Conservation (phyloP, 805 yeast genomes). For the Yamadazyma akitaensis region DNA sequence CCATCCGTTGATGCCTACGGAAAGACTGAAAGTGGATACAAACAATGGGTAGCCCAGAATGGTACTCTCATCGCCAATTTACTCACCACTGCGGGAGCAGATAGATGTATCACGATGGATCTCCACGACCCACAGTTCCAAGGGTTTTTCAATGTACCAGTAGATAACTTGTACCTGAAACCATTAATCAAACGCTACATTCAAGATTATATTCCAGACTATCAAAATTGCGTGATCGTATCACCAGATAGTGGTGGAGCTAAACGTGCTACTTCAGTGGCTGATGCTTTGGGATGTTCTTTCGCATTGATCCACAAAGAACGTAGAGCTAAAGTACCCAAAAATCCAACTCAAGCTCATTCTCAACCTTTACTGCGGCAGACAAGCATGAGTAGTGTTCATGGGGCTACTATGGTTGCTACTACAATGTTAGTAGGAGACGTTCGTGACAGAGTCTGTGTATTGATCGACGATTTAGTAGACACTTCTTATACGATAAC, state of each 20-base stretch:
- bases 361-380: constrained; percentile 12
- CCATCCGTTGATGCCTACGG: constrained; percentile 36
- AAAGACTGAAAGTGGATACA: constrained; percentile 63
- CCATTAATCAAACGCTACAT: constrained; percentile 88
- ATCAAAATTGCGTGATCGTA: constrained; percentile 81
- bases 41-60: constrained; percentile 93
- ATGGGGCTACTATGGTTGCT: constrained; percentile 45
- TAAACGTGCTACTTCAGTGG: constrained; percentile 90
- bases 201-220: constrained; percentile 70
- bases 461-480: constrained; percentile 88
- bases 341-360: constrained; percentile 27
- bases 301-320: constrained; percentile 97
- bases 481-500: constrained; percentile 92
- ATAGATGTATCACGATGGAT: constrained; percentile 96
- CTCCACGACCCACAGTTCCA: constrained; percentile 97
- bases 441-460: constrained; percentile 80
- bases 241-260: constrained; percentile 99
- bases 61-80: constrained; percentile 90
- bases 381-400: not conserved
- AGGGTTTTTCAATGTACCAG: constrained; percentile 95
- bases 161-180: constrained; percentile 86
- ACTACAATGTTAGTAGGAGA: constrained; percentile 97
- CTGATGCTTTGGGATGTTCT: constrained; percentile 82
- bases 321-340: constrained; percentile 52
- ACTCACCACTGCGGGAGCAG: constrained; percentile 90